Base-by-base conservation (phyloP, 805 yeast species). In the Candida ficus region DNA sequence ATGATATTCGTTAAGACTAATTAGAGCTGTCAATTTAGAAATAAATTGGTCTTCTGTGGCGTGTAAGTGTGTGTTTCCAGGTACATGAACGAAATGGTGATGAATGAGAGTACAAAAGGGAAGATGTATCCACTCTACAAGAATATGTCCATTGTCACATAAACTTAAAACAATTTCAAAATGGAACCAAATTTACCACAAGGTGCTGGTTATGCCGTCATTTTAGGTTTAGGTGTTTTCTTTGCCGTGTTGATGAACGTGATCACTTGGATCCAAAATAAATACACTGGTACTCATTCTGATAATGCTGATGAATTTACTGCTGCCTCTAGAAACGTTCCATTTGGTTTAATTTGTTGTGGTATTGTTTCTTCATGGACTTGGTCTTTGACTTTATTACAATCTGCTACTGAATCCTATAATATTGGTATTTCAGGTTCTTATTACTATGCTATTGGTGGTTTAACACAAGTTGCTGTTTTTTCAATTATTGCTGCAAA, bases 171-270 rank as follows among this genome's bases (percentile, higher is more conserved):
- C n/a, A n/a, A n/a, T 23, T 19, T 11, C 3, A 33, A 29, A 17
- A 43, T 46, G 47, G 37, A 35, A 25, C 49, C 49, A 12, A 34
- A 46, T 37, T 20, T 78, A 32, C 73, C 81, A 5, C 80, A 82
- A 60, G 80, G 83, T 29, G 84, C 79, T 3, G 91, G 93, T n/a
- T 83, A 83, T 50, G 91, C 82, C 20, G 76, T 83, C 30, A 82
- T 84, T 23, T 80, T 83, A n/a, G 93, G 91, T 14, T 68, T 84
- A 7, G 93, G 74, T 22, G 62, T 66, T 16, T 67, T 66, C 36
- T 71, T 71, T 49, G 74, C 75, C 5, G 46, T 64, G 8, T 43
- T 70, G 25, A 71, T 71, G 74, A 56, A 62, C 27, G 35, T 44
- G 21, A 60, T 70, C 43, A 64, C 75, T 3, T 55, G 54, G 41